These are phyloP conservation scores for Mortierella sp. DNA, from an alignment of 371 early-diverging fungal species.

Conservation along the genomic window DNA sequence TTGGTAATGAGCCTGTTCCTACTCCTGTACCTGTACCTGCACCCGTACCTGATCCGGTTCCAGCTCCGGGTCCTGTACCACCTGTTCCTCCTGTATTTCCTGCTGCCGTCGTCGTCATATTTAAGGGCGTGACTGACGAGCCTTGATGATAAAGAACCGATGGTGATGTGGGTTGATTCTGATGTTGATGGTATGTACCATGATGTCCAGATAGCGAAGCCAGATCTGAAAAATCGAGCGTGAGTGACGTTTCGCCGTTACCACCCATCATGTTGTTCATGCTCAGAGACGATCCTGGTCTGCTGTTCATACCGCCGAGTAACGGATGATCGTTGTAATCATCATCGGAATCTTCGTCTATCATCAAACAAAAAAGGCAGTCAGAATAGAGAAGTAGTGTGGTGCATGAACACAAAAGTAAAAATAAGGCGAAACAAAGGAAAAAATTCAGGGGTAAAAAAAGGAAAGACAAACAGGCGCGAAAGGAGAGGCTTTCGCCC, in stretches of 20 bases:
- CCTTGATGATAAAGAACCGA: background rate
- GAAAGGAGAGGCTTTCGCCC: background rate
- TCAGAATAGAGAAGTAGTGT: too few relatives aligned
- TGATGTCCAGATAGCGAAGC: constrained; percentile 36
- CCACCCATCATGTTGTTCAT: constrained; percentile 52
- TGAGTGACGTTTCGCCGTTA: constrained; percentile 34
- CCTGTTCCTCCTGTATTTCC: background rate
- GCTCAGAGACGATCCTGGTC: constrained; percentile 50
- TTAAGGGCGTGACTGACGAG: constrained; percentile 11
- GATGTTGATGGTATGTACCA: constrained; percentile 14
- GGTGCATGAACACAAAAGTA: too few relatives aligned
- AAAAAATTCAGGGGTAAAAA: background rate
- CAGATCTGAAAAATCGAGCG: constrained; percentile 42
- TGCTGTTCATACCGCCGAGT: constrained; percentile 30
- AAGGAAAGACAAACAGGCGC: background rate
- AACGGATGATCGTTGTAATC: constrained; percentile 38
- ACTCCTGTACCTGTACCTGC: background rate
- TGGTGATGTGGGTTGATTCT: background rate
- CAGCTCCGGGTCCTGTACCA: background rate
- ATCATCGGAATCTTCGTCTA: constrained; percentile 47
- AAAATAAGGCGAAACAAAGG: too few relatives aligned
- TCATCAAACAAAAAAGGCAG: background rate
- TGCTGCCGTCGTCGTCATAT: constrained; percentile 10
- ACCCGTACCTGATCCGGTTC: background rate
- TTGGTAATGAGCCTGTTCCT: background rate